Base-by-base conservation (phyloP, 2,329 filamentous ascomycete species). In the Bipolaris victoriae region DNA sequence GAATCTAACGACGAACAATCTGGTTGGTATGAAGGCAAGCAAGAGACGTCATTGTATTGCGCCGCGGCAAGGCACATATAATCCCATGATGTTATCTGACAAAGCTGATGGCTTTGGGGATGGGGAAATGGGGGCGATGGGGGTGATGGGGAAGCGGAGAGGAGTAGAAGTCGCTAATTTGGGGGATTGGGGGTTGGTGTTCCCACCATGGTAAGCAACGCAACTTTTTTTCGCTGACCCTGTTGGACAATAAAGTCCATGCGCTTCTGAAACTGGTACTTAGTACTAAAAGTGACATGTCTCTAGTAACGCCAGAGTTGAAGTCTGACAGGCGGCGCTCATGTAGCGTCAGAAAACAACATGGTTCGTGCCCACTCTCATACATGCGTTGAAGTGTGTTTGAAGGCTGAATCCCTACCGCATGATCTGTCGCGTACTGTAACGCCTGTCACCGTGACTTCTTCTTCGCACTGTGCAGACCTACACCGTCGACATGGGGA, bases 41-140 rank as follows among this genome's bases (percentile, higher is more conserved):
- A 16, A 16, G 18, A 5, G 24, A 24, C 26, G 49, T 47, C 22
- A 45, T 18, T 18, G 26, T 33, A 26, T 24, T 57, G 45, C 44
- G 37, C 50, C 49, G 49, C 44, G 50, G 39, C 31, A 35, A 11
- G 37, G 52, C 33, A 45, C 40, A 18, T 47, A 47, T 60, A 46
- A 15, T 57, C 33, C 3, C n/a, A 57, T 13, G 35, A 49, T 9
- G 7, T 6, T 16, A 35, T 33, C 46, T 49, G 53, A 57, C 45
- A 45, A 49, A 49, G 40, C 40, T 10, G 40, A 29, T 13, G 7
- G 7, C 10, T 15, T 10, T 36, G 40, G 40, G 9, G 31, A 37
- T 15, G 49, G 49, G 18, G 20, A 36, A 24, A 18, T 44, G 31
- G 15, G 4, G 33, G 15, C 9, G 3, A 15, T 1, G 6, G 46